These are phyloP conservation scores for Phaeosphaeriaceae sp. DNA, from an alignment of 2,329 filamentous ascomycete species.

Conservation along the genomic window DNA sequence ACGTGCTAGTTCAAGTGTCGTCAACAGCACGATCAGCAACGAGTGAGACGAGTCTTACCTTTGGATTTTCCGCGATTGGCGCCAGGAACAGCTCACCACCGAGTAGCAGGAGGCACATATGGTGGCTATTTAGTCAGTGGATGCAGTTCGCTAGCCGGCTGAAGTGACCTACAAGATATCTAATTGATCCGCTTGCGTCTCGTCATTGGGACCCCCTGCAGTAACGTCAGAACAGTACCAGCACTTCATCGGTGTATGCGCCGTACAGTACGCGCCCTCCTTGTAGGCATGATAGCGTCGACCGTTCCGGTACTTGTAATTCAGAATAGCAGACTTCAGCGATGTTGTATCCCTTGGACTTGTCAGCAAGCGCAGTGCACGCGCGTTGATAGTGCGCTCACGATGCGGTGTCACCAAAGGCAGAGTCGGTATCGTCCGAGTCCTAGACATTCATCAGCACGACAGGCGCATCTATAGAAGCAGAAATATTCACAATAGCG, in stretches of 20 bases:
- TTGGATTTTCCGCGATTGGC: conserved; percentile 28
- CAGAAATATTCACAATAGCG: not conserved
- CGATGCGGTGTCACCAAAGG: not conserved
- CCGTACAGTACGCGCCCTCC: conserved; percentile 33
- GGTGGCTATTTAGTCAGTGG: conserved; percentile 21
- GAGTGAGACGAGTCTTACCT: conserved; percentile 11
- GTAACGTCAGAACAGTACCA: conserved; percentile 6
- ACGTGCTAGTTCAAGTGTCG: conserved; percentile 33
- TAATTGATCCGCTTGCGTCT: conserved; percentile 46
- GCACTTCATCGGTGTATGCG: conserved; percentile 3
- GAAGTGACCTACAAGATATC: conserved; percentile 43
- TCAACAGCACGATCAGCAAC: not conserved
- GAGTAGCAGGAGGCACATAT: conserved; percentile 33
- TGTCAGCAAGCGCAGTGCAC: conserved; percentile 3
- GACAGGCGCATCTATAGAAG: too few species aligned
- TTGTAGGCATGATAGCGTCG: conserved; percentile 39
- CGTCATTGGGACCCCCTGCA: conserved; percentile 43
- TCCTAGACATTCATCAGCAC: not conserved
- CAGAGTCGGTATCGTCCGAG: not conserved
- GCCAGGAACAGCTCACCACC: conserved; percentile 31
- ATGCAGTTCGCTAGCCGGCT: conserved; percentile 4
- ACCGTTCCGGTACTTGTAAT: conserved; percentile 37
- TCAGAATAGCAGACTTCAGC: conserved; percentile 30
- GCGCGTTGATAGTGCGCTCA: not conserved
- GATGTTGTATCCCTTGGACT: conserved; percentile 29